Percentiles rank a stretch among this genome's conserved stretches.
phyloP scores from a whole-genome alignment of 495 filamentous ascomycete genomes.

The Aspergillus ellipticus region DNA sequence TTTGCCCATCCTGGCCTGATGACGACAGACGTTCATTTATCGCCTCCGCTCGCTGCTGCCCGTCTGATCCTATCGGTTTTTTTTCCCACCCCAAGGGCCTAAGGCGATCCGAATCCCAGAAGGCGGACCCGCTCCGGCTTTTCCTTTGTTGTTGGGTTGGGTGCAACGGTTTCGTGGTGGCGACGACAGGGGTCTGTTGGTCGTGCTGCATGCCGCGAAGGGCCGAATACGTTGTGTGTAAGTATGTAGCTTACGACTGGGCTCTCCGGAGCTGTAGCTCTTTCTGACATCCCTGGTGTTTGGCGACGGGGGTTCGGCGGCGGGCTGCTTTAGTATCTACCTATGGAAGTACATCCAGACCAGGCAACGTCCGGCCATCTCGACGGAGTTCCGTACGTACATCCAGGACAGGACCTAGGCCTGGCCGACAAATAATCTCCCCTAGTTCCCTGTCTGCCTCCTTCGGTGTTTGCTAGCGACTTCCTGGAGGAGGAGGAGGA shows the following conservation, averaged over 20 bases:
- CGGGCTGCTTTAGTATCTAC: neutral
- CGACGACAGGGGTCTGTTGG: neutral
- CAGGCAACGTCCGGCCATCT: neutral
- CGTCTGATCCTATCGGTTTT: neutral
- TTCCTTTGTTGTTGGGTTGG: neutral
- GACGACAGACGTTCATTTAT: slow-evolving; percentile 1
- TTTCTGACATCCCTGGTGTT: neutral
- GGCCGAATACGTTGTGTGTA: too few species aligned
- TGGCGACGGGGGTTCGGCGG: neutral
- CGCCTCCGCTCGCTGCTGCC: neutral
- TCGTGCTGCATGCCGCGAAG: neutral
- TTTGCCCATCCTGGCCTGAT: neutral
- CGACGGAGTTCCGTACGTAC: too few species aligned
- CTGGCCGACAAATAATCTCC: neutral
- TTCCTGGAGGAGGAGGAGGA: neutral
- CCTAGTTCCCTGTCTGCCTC: neutral
- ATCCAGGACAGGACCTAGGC: neutral
- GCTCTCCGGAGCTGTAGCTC: neutral
- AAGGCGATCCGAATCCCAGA: neutral
- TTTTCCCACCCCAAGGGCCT: neutral
- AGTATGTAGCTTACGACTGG: too few species aligned
- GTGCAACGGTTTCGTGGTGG: neutral
- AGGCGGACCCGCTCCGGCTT: neutral
- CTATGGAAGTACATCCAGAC: neutral
- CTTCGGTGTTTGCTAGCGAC: neutral